Evolutionary conservation across 1,284 basidiomycete genomes (phyloP).

Genomic region (Malassezia sympodialis): DNA sequence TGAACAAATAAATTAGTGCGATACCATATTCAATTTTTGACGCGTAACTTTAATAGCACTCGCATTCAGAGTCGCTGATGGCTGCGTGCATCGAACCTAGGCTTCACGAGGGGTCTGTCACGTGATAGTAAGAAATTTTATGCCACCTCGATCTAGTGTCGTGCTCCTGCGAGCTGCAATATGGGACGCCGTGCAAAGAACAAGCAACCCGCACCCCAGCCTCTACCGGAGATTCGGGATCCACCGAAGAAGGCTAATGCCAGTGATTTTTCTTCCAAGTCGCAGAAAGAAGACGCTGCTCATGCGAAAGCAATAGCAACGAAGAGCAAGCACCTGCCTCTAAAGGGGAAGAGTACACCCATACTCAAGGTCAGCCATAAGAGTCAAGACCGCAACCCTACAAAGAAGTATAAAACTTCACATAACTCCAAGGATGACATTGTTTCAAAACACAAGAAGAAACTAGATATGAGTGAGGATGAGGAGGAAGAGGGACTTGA

Average conservation of each 20-base stretch:
- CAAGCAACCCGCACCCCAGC: conserved; percentile 61
- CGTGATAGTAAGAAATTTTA: conserved; percentile 7
- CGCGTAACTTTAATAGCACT: too few relatives aligned
- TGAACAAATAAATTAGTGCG: too few relatives aligned
- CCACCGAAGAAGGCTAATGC: conserved; percentile 52
- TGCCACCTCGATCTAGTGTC: neutral
- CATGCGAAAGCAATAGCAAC: conserved; percentile 48
- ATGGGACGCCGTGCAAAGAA: conserved; percentile 86
- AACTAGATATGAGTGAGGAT: conserved; percentile 37
- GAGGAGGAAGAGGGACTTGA: conserved; percentile 45
- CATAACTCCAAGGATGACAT: conserved; percentile 15
- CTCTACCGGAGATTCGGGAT: conserved; percentile 34
- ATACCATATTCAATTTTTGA: too few relatives aligned
- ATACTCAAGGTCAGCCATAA: neutral
- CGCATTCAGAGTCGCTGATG: too few relatives aligned
- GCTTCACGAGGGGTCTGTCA: too few relatives aligned
- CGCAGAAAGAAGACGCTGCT: neutral
- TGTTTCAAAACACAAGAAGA: conserved; percentile 4
- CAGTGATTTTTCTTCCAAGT: conserved; percentile 41
- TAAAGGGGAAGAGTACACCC: neutral
- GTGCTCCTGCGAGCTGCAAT: neutral
- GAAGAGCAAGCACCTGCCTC: conserved; percentile 14
- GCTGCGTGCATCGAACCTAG: too few relatives aligned
- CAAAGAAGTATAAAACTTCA: conserved; percentile 17
- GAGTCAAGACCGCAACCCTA: neutral